phyloP scores from a whole-genome alignment of 202 grass and related monocot species.

The Hordeum pubiflorum region DNA sequence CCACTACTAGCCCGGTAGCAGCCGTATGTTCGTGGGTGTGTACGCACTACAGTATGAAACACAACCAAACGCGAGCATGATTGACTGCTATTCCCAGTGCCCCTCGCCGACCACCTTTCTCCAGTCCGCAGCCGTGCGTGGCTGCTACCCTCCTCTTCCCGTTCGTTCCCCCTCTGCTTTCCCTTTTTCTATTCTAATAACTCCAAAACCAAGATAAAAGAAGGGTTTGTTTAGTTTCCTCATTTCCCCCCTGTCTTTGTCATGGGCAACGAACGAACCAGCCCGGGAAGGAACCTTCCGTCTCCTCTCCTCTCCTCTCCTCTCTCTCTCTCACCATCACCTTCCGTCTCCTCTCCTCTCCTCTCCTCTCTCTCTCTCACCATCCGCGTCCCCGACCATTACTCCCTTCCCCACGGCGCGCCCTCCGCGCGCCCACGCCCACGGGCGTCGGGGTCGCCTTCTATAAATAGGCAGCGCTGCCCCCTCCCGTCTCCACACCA shows the following conservation, averaged over 20 bases:
- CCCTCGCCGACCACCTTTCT: neutral
- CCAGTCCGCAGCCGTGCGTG: neutral
- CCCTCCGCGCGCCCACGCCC: neutral
- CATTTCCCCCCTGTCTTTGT: neutral
- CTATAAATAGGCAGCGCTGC: neutral
- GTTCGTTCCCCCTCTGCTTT: too few relatives aligned
- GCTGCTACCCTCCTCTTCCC: neutral
- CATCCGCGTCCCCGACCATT: constrained; percentile 20
- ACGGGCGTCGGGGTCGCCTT: neutral
- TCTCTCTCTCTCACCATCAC: neutral
- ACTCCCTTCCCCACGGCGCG: constrained; percentile 23
- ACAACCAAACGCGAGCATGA: neutral
- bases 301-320: neutral
- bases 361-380: neutral
- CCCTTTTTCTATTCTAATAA: too few relatives aligned
- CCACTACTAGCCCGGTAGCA: too few relatives aligned
- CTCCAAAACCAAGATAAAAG: too few relatives aligned
- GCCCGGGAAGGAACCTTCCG: neutral
- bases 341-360: neutral
- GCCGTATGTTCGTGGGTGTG: too few relatives aligned
- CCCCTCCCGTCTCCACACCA: neutral
- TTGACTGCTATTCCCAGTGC: neutral
- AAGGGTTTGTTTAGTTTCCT: neutral
- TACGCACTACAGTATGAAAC: neutral
- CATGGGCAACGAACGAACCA: neutral